Evolutionary conservation across 352 stramenopile species (phyloP).

Genomic region (Globisporangium acanthophoron): DNA sequence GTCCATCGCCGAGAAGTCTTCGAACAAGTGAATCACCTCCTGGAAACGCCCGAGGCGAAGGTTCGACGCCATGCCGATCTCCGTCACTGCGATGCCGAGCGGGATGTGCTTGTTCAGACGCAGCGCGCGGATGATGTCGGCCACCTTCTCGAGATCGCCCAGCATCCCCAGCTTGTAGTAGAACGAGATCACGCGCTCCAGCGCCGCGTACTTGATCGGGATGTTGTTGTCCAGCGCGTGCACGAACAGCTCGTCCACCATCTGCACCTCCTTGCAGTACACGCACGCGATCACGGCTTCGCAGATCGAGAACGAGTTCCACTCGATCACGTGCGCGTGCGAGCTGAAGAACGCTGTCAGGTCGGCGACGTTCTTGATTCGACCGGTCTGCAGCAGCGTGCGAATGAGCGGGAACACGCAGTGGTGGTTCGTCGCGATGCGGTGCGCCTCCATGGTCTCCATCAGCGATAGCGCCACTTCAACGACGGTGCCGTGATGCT

Average conservation of each 20-base stretch:
- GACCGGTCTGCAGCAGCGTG: slow-evolving; percentile 25
- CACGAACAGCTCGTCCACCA: slow-evolving; percentile 59
- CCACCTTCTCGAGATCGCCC: slow-evolving; percentile 49
- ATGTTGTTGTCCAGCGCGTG: slow-evolving; percentile 58
- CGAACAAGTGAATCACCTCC: slow-evolving; percentile 65
- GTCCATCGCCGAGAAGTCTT: slow-evolving; percentile 63
- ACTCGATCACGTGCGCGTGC: slow-evolving; percentile 45
- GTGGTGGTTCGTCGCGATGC: slow-evolving; percentile 42
- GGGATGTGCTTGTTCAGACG: slow-evolving; percentile 73
- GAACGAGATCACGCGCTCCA: slow-evolving; percentile 64
- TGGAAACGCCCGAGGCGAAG: slow-evolving; percentile 44
- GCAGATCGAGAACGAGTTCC: slow-evolving; percentile 60
- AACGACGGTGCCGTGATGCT: slow-evolving; percentile 19
- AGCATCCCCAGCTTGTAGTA: slow-evolving; percentile 66
- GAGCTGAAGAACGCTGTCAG: slow-evolving; percentile 42
- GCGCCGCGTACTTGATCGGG: slow-evolving; percentile 69
- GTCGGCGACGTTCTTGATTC: slow-evolving; percentile 24
- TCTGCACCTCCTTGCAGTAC: slow-evolving; percentile 31
- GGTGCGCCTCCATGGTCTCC: slow-evolving; percentile 53
- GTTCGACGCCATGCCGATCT: slow-evolving; percentile 73
- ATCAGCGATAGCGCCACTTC: slow-evolving; percentile 25
- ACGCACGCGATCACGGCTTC: slow-evolving; percentile 58
- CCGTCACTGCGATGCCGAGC: slow-evolving; percentile 61
- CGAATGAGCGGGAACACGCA: slow-evolving; percentile 40
- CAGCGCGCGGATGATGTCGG: slow-evolving; percentile 56